Percentiles rank a stretch among this genome's conserved stretches.
phyloP scores from a whole-genome alignment of 164 flowering plant species.

The Taxillus chinensis region DNA sequence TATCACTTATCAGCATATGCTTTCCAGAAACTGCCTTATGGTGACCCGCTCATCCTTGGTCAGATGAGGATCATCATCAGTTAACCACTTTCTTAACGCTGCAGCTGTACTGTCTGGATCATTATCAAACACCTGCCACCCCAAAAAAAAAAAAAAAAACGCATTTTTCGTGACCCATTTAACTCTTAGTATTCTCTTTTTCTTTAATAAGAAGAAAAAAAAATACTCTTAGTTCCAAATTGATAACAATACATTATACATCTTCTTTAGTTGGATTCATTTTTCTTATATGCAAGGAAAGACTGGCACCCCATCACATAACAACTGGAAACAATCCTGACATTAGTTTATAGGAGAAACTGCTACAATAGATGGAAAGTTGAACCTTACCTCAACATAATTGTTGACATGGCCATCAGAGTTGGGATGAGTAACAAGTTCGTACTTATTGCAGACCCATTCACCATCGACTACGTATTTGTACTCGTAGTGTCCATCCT shows the following conservation, averaged over 20 bases:
- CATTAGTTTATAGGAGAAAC: too few species aligned
- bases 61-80: conserved; percentile 52
- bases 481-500: conserved; percentile 94
- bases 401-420: conserved; percentile 92
- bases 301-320: too few species aligned
- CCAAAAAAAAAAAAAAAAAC: neutral
- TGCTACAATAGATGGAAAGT: neutral
- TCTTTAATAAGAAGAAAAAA: too few species aligned
- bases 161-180: too few species aligned
- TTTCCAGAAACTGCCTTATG: conserved; percentile 50
- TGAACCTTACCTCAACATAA: conserved; percentile 48
- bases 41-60: conserved; percentile 40
- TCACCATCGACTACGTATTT: conserved; percentile 84
- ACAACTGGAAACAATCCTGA: too few species aligned
- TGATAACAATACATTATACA: too few species aligned
- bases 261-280: too few species aligned
- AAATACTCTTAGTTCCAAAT: too few species aligned
- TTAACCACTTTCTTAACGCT: conserved; percentile 34
- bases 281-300: too few species aligned
- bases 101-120: conserved; percentile 25
- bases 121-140: conserved; percentile 42
- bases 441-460: conserved; percentile 54
- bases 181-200: too few species aligned
- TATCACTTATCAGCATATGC: conserved; percentile 23
- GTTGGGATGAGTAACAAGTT: conserved; percentile 49